phyloP scores from a whole-genome alignment of 805 yeast genomes.

The Ogataea salicorniae region DNA sequence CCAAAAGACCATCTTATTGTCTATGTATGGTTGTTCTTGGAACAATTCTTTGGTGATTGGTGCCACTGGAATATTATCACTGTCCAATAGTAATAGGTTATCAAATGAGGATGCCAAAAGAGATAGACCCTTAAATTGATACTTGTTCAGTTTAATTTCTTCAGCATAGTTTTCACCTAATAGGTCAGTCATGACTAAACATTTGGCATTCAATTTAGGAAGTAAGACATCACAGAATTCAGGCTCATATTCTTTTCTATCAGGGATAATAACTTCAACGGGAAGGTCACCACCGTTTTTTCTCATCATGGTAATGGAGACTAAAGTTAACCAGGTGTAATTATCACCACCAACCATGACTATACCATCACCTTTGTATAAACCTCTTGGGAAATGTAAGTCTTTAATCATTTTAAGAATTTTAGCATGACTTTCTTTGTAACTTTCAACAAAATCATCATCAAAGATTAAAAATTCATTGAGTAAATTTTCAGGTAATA shows the following conservation, averaged over 20 bases:
- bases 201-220: conserved; percentile 37
- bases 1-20: conserved; percentile 52
- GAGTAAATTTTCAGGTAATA: conserved; percentile 12
- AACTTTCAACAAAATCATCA: conserved; percentile 35
- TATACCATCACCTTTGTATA: conserved; percentile 49
- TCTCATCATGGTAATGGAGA: conserved; percentile 42
- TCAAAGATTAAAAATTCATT: conserved; percentile 34
- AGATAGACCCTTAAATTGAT: conserved; percentile 35
- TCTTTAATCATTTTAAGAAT: conserved; percentile 39
- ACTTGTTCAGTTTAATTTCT: conserved; percentile 25
- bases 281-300: conserved; percentile 45
- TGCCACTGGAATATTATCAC: conserved; percentile 42
- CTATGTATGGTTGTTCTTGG: conserved; percentile 37
- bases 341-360: conserved; percentile 62
- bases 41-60: conserved; percentile 52
- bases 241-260: conserved; percentile 32
- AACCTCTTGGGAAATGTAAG: conserved; percentile 22
- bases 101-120: conserved; percentile 43
- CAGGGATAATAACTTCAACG: conserved; percentile 37
- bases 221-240: conserved; percentile 35
- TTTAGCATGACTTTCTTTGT: conserved; percentile 40
- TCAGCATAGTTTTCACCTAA: conserved; percentile 28
- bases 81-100: conserved; percentile 40
- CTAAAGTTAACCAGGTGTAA: conserved; percentile 44
- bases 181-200: conserved; percentile 35